Conservation (phyloP, 768 basidiomycete species). For the Coprinopsis sp. region DNA sequence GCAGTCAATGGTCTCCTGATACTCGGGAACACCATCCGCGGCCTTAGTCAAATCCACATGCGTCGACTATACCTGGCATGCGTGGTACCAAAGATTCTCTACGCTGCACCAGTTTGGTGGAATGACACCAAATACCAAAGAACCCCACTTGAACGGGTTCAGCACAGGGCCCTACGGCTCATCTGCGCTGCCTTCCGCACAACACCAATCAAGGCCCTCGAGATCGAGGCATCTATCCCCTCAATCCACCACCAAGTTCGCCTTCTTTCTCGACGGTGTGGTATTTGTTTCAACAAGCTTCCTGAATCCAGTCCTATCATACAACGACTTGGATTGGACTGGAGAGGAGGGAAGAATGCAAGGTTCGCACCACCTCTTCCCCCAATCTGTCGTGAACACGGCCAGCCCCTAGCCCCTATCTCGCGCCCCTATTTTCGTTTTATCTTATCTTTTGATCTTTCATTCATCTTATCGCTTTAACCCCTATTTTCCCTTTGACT, state of each 20-base stretch:
- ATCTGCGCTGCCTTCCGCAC: conserved; percentile 33
- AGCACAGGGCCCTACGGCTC: conserved; percentile 23
- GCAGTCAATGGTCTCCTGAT: conserved; percentile 24
- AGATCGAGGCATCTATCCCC: conserved; percentile 29
- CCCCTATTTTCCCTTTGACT: too few relatives aligned
- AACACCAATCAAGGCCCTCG: conserved; percentile 24
- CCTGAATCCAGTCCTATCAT: conserved; percentile 13
- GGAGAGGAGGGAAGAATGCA: conserved; percentile 9
- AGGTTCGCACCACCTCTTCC: conserved; percentile 15
- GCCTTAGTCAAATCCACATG: conserved; percentile 27
- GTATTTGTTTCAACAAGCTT: conserved; percentile 23
- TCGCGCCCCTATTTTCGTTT: too few relatives aligned
- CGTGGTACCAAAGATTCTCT: conserved; percentile 28
- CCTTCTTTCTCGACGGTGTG: conserved; percentile 8
- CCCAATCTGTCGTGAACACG: too few relatives aligned
- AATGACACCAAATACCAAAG: conserved; percentile 19
- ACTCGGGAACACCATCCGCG: conserved; percentile 30
- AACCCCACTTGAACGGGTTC: conserved; percentile 22
- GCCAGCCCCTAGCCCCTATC: too few relatives aligned
- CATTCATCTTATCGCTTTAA: too few relatives aligned
- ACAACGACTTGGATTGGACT: conserved; percentile 14
- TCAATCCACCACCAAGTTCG: conserved; percentile 21
- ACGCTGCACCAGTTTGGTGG: conserved; percentile 32
- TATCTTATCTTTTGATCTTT: too few relatives aligned
- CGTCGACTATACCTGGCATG: conserved; percentile 25